A percentile compares a stretch with the other conserved stretches of the same genome.
phyloP scores from a whole-genome alignment of 768 basidiomycete species.

The Gautieria morchelliformis region DNA sequence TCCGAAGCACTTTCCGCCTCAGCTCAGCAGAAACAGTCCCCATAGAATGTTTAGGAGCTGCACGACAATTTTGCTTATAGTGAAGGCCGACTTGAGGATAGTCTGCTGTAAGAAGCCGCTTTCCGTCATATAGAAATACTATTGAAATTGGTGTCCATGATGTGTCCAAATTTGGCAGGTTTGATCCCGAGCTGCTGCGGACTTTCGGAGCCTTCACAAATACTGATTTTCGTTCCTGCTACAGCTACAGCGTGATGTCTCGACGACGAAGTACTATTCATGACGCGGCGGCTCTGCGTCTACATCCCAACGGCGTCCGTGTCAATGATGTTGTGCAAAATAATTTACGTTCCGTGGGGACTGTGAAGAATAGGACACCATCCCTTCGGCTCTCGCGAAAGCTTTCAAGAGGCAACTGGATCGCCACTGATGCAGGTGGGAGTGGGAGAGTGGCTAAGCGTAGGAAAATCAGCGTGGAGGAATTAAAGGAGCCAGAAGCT shows the following conservation, averaged over 20 bases:
- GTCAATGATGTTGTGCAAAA: slow-evolving; percentile 2
- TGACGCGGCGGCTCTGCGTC: slow-evolving; percentile 53
- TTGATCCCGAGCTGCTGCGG: no score
- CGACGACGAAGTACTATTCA: slow-evolving; percentile 45
- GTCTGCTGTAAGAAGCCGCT: no score
- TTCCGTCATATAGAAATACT: no score
- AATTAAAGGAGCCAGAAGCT: slow-evolving; percentile 13
- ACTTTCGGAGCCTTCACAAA: no score
- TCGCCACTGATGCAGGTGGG: slow-evolving; percentile 59
- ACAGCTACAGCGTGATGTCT: not conserved
- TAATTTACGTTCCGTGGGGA: not conserved
- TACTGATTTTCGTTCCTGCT: no score
- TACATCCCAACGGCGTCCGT: slow-evolving; percentile 56
- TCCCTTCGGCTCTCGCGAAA: slow-evolving; percentile 20
- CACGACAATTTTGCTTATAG: no score
- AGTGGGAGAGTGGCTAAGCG: slow-evolving; percentile 30
- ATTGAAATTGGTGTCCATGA: no score
- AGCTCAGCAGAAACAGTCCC: not conserved
- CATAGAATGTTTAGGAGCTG: no score
- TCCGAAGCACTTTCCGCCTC: not conserved
- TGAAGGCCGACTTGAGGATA: no score
- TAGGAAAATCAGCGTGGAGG: slow-evolving; percentile 18
- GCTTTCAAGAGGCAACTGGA: slow-evolving; percentile 51
- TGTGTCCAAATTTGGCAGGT: no score
- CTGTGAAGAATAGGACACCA: slow-evolving; percentile 24